phyloP scores from a whole-genome alignment of 805 yeast species.

The Yarrowia sp. region DNA sequence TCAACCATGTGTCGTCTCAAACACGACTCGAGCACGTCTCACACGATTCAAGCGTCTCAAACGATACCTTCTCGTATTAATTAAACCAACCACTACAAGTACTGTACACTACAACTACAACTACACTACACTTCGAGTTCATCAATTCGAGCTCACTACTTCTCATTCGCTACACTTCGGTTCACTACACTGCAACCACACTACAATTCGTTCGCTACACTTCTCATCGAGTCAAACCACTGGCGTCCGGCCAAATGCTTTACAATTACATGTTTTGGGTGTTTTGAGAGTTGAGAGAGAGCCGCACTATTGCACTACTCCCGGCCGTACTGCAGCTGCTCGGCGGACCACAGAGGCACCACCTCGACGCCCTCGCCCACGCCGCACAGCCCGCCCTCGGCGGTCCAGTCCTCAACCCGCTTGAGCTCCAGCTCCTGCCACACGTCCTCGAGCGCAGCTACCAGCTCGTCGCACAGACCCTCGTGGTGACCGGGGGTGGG shows the following conservation, averaged over 20 bases:
- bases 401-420: conserved; percentile 74
- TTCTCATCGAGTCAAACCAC: background rate
- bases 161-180: too few species aligned
- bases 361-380: conserved; percentile 63
- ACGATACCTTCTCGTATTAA: too few species aligned
- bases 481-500: conserved; percentile 96
- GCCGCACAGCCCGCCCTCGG: conserved; percentile 84
- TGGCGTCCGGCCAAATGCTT: conserved; percentile 17
- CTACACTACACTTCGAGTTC: too few species aligned
- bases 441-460: conserved; percentile 76
- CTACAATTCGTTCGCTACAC: background rate
- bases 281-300: background rate
- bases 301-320: background rate
- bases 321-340: conserved; percentile 31
- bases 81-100: too few species aligned
- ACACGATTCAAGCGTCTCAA: too few species aligned
- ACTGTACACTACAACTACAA: too few species aligned
- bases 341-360: conserved; percentile 83
- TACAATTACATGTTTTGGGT: conserved; percentile 4
- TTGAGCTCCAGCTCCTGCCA: conserved; percentile 72
- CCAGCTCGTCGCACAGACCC: conserved; percentile 69
- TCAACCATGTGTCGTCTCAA: too few species aligned
- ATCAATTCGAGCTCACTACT: too few species aligned
- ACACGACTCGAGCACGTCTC: too few species aligned
- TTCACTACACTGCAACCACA: too few species aligned